Conservation (phyloP, 2,329 filamentous ascomycete genomes). For the Cladosporium sp. region DNA sequence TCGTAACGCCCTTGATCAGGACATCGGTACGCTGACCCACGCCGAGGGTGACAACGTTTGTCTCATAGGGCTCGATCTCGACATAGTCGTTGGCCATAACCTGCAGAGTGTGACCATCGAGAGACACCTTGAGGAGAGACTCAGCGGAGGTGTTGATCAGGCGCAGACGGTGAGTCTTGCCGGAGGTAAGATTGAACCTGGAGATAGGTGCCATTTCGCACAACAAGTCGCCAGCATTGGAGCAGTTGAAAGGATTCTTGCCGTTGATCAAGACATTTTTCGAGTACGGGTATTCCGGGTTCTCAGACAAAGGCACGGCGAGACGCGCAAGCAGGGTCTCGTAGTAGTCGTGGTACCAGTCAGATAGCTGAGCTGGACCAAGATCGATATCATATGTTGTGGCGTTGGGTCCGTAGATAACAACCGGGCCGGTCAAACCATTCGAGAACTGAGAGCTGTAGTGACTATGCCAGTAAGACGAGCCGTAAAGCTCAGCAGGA, state of each 20-base stretch:
- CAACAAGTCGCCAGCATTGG: conserved; percentile 19
- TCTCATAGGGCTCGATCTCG: conserved; percentile 43
- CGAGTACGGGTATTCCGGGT: conserved; percentile 23
- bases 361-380: conserved; percentile 32
- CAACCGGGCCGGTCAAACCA: conserved; percentile 33
- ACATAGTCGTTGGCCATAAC: conserved; percentile 48
- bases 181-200: conserved; percentile 42
- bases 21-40: conserved; percentile 46
- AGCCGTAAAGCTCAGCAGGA: conserved; percentile 41
- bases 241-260: conserved; percentile 34
- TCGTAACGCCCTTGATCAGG: conserved; percentile 26
- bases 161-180: conserved; percentile 44
- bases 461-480: conserved; percentile 41
- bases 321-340: neutral
- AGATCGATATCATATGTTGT: conserved; percentile 33
- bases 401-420: conserved; percentile 35
- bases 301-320: conserved; percentile 6
- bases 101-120: conserved; percentile 46
- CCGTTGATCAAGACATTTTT: conserved; percentile 39
- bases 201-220: conserved; percentile 29
- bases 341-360: conserved; percentile 35
- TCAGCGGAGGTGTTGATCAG: conserved; percentile 46
- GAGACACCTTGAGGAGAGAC: conserved; percentile 43
- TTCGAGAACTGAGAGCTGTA: conserved; percentile 32
- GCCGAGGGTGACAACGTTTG: conserved; percentile 42